Evolutionary conservation across 208 protist genomes (phyloP).

Genomic region (Leptomonas seymouri): DNA sequence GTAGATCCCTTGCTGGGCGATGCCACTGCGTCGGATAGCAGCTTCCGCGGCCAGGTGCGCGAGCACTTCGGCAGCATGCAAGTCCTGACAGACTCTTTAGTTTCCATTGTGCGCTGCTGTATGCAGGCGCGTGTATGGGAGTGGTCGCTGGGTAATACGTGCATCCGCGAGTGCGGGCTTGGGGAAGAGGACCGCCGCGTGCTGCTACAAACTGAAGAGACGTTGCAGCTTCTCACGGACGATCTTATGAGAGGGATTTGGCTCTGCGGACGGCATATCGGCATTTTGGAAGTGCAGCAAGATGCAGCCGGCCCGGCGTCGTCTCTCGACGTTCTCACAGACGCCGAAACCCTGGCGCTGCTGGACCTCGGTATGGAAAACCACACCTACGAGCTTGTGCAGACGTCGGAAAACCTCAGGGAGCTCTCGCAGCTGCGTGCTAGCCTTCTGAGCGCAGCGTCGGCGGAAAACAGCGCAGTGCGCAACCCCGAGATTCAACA

Average conservation of each 20-base stretch:
- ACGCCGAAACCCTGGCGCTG: constrained; percentile 23
- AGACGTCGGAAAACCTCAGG: constrained; percentile 12
- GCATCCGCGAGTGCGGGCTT: constrained; percentile 35
- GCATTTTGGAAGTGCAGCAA: constrained; percentile 32
- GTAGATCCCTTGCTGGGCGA: constrained; percentile 17
- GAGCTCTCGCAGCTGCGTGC: constrained; percentile 24
- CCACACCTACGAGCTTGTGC: constrained; percentile 19
- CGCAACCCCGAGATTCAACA: constrained; percentile 31
- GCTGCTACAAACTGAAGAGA: constrained; percentile 30
- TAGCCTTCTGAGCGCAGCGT: constrained; percentile 4
- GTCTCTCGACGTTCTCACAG: constrained; percentile 34
- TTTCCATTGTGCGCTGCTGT: constrained; percentile 31
- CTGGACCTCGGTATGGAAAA: constrained; percentile 13
- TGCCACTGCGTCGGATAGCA: constrained; percentile 24
- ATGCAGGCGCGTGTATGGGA: constrained; percentile 39
- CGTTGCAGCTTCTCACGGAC: constrained; percentile 37
- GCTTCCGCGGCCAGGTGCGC: constrained; percentile 36
- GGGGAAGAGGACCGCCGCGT: constrained; percentile 24
- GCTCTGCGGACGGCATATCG: constrained; percentile 2
- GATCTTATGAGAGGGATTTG: constrained; percentile 9
- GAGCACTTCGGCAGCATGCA: constrained; percentile 27
- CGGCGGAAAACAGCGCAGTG: not conserved
- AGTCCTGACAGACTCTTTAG: constrained; percentile 17
- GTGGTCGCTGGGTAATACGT: constrained; percentile 52
- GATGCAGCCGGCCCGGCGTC: constrained; percentile 19